Evolutionary conservation across 2,329 filamentous ascomycete species (phyloP), one percentile per base, ranked within the genome.

Genomic region (Xylogone sp.): DNA sequence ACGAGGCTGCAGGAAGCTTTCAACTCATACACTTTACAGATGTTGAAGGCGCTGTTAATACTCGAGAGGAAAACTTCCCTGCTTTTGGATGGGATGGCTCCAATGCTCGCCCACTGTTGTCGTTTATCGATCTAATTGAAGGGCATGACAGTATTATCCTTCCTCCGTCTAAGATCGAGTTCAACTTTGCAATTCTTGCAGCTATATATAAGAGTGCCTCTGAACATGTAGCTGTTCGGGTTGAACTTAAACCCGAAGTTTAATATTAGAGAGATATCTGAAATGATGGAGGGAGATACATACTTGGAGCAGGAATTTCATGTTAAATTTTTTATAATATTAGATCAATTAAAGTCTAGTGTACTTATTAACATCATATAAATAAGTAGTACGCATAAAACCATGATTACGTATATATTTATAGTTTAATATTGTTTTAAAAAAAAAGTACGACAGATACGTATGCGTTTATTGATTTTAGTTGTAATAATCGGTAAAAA

Each of bases 161-260:
- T 31, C 27, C 27, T 13, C 7, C 27, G 27, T 7, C 27, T 31
- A 31, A 13, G 27, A 31, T 31, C 13, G 13, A 31, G 27, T 31
- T 31, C 27, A 31, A 31, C 27, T 31, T 31, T 31, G 27, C 27
- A 8, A 13, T 31, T 31, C 8, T 31, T 31, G 7, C 27, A 13
- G 27, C 27, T 8, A 31, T 31, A 8, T 31, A 31, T 13, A 31
- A 13, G 13, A 31, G 27, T 13, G 27, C 27, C 13, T 31, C 27
- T 13, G 8, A 31, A 31, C 8, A 13, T 31, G 13, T 13, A 31
- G 27, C 27, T 13, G 27, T 31, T 31, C 27, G 13, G 7, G 27
- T 31, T 31, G 8, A 62, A 52, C 54, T 62, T 13, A 43, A 45
- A 50, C 57, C 61, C 46, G 53, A 61, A 24, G 57, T 61, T 46